Conservation (phyloP, 495 filamentous ascomycete species). For the Staphylotrichum longicolle region DNA sequence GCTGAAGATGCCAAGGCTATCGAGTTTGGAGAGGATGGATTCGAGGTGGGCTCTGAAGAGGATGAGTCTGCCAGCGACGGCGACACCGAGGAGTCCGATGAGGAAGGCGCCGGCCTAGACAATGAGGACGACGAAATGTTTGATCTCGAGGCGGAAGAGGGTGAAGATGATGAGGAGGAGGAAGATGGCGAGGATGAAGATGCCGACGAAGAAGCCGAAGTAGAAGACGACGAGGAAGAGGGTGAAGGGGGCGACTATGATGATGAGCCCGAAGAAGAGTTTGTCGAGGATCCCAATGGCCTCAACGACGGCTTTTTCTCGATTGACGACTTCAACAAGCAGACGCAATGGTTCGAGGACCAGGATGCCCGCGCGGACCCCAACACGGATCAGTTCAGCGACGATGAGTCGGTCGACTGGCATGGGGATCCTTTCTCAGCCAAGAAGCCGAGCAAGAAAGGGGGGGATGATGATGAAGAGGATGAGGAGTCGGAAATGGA, state of each 20-base stretch:
- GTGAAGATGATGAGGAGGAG: constrained; percentile 23
- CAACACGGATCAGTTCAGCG: constrained; percentile 57
- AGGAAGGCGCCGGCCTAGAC: constrained; percentile 42
- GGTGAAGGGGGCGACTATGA: constrained; percentile 34
- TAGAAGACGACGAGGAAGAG: constrained; percentile 32
- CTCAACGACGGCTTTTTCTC: constrained; percentile 98
- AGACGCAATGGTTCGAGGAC: constrained; percentile 80
- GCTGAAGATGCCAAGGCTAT: constrained; percentile 31
- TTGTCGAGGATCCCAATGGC: constrained; percentile 53
- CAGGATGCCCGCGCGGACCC: constrained; percentile 68
- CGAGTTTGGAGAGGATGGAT: constrained; percentile 48
- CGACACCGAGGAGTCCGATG: constrained; percentile 40
- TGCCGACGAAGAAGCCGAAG: constrained; percentile 31
- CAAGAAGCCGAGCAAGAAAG: constrained; percentile 21
- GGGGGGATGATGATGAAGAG: constrained; percentile 13
- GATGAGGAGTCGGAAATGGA: constrained; percentile 25
- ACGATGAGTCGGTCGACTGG: constrained; percentile 87
- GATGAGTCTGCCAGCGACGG: constrained; percentile 32
- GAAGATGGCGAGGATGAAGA: constrained; percentile 29
- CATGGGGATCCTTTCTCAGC: constrained; percentile 62
- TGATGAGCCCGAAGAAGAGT: constrained; percentile 40
- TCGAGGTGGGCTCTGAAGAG: constrained; percentile 40
- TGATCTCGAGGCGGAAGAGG: constrained; percentile 29
- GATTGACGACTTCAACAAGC: constrained; percentile 95
- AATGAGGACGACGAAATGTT: constrained; percentile 43